Conservation (phyloP, 306 rosid genomes). For the Abrus pulchellus region DNA sequence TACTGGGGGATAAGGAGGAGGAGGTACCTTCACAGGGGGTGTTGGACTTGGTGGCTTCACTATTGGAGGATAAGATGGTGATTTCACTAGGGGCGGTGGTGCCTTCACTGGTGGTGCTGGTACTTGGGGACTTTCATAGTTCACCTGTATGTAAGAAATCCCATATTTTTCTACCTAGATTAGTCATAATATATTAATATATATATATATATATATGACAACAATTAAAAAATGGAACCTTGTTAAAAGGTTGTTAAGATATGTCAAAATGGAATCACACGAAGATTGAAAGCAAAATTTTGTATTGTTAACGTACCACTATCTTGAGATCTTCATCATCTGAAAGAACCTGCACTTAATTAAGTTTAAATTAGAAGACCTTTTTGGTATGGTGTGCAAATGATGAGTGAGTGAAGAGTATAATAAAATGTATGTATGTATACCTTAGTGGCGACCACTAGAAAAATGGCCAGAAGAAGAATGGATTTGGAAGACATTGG, state of each 20-base stretch:
- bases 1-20: background rate
- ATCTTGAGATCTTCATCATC: slow-evolving; percentile 53
- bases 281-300: background rate
- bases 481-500: slow-evolving; percentile 65
- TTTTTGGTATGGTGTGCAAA: background rate
- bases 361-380: background rate
- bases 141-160: slow-evolving; percentile 47
- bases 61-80: background rate
- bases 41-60: no score
- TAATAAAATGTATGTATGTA: background rate
- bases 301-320: slow-evolving; percentile 45
- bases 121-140: slow-evolving; percentile 40
- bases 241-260: background rate
- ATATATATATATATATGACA: slow-evolving; percentile 16
- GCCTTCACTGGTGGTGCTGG: slow-evolving; percentile 34
- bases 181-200: background rate
- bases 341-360: slow-evolving; percentile 55
- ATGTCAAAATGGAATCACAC: background rate
- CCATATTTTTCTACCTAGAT: background rate
- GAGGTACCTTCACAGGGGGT: background rate
- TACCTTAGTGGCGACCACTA: slow-evolving; percentile 58
- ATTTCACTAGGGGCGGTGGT: slow-evolving; percentile 20
- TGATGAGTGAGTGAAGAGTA: slow-evolving; percentile 18
- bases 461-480: slow-evolving; percentile 55
- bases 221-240: background rate